Evolutionary conservation across 163 green algal species (phyloP), one percentile per base, ranked within the genome.

Genomic region (Picocystis sp.): DNA sequence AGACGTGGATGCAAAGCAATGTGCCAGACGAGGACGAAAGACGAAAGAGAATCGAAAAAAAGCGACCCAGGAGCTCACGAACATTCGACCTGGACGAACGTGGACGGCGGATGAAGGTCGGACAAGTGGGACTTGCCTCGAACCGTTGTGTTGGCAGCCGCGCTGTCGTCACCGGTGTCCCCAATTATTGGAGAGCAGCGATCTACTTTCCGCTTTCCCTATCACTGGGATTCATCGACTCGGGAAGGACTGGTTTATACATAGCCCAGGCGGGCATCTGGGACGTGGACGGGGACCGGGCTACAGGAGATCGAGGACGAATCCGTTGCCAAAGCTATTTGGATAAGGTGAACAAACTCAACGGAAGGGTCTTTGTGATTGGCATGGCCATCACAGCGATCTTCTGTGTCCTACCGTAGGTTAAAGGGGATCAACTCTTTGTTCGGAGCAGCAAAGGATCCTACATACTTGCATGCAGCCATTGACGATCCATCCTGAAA

Each of bases 281-380:
- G 61, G 61, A 68, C 54, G 61, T 68, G 35, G 61, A 63, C 47
- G 61, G n/a, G 61, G 2, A 58, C 60, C 13, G 61, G 56, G 43
- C 42, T 68, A 46, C 55, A 55, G 21, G 35, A 59, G 19, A 68
- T 68, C 13, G 61, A 68, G 55, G 61, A 68, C 41, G 45, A 68
- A 47, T 45, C 47, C n/a, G 21, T 68, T 11, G 54, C 61, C 29
- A 17, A 53, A 25, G 38, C n/a, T 24, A 58, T 68, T 50, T 50
- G 15, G 41, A 63, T 15, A 64, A 63, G 49, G 61, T 68, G 47
- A 68, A 68, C 56, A 45, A 29, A 45, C 58, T 68, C 46, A 68
- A 68, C 42, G 35, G 13, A 9, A 50, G 51, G 11, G 52, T 38
- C 50, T 43, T 34, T 11, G 14, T 53, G 21, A 57, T 58, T 22